Evolutionary conservation across 331 rosid species (phyloP).

Genomic region (Phaseolus coccineus): DNA sequence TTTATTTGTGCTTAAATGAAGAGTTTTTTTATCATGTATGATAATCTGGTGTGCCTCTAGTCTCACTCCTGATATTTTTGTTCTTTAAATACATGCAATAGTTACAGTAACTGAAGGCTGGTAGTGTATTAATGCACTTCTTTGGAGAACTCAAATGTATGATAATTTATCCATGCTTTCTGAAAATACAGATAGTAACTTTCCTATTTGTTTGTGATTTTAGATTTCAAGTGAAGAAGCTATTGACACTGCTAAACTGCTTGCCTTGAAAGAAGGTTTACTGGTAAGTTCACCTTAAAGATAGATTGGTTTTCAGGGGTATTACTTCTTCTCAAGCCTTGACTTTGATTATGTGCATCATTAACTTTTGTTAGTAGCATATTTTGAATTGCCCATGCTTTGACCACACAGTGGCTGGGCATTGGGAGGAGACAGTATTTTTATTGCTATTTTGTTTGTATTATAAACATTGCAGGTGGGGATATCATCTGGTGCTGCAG

Average conservation of each 20-base stretch:
- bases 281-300: slow-evolving; percentile 60
- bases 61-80: not conserved
- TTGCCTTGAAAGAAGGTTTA: slow-evolving; percentile 91
- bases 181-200: not conserved
- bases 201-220: slow-evolving; percentile 35
- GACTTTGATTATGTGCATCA: slow-evolving; percentile 5
- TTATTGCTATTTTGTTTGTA: slow-evolving; percentile 9
- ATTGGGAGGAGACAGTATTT: not conserved
- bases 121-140: slow-evolving; percentile 10
- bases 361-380: not conserved
- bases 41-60: slow-evolving; percentile 7
- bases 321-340: not conserved
- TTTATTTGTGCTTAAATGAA: not conserved
- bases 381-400: slow-evolving; percentile 22
- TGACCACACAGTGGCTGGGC: not conserved
- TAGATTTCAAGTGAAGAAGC: slow-evolving; percentile 94
- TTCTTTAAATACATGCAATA: not conserved
- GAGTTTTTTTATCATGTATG: not conserved
- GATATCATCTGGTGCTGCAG: slow-evolving; percentile 88
- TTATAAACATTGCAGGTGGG: slow-evolving; percentile 64
- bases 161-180: slow-evolving; percentile 20
- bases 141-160: not conserved
- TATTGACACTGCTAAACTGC: slow-evolving; percentile 80
- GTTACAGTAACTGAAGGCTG: not conserved
- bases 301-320: slow-evolving; percentile 3